These are phyloP conservation scores for Phytophthora ohioensis DNA, from an alignment of 352 stramenopile genomes.

Conservation along the genomic window DNA sequence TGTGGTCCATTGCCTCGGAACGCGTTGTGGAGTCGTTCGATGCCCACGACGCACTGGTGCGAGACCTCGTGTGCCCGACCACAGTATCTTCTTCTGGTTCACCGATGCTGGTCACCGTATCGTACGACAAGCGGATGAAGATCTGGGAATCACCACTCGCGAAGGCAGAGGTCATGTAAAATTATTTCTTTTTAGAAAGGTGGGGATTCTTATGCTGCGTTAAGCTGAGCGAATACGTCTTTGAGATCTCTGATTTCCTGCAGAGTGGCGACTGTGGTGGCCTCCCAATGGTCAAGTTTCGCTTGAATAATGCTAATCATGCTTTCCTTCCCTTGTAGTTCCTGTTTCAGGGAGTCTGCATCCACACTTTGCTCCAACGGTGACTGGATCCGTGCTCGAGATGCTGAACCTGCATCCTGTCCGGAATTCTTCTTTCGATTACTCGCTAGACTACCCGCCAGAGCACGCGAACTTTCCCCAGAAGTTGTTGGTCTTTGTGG, in stretches of 20 bases:
- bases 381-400: slow-evolving; percentile 45
- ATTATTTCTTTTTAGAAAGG: slow-evolving; percentile 14
- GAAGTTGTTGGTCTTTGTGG: slow-evolving; percentile 30
- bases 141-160: slow-evolving; percentile 54
- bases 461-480: slow-evolving; percentile 24
- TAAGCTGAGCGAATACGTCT: slow-evolving; percentile 62
- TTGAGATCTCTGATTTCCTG: slow-evolving; percentile 83
- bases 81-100: slow-evolving; percentile 25
- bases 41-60: slow-evolving; percentile 76
- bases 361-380: slow-evolving; percentile 46
- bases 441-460: slow-evolving; percentile 65
- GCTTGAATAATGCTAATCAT: slow-evolving; percentile 59
- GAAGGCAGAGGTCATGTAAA: slow-evolving; percentile 30
- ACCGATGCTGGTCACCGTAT: slow-evolving; percentile 66
- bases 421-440: slow-evolving; percentile 62
- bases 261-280: slow-evolving; percentile 64
- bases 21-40: slow-evolving; percentile 72
- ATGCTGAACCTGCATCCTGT: slow-evolving; percentile 28
- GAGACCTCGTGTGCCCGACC: slow-evolving; percentile 48
- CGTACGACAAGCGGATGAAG: slow-evolving; percentile 85
- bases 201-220: slow-evolving; percentile 29
- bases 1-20: slow-evolving; percentile 86
- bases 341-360: slow-evolving; percentile 35
- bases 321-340: slow-evolving; percentile 49
- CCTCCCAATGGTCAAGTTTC: slow-evolving; percentile 73